Base-by-base conservation (phyloP, 108 stramenopile genomes). In the Fragilaria radians region DNA sequence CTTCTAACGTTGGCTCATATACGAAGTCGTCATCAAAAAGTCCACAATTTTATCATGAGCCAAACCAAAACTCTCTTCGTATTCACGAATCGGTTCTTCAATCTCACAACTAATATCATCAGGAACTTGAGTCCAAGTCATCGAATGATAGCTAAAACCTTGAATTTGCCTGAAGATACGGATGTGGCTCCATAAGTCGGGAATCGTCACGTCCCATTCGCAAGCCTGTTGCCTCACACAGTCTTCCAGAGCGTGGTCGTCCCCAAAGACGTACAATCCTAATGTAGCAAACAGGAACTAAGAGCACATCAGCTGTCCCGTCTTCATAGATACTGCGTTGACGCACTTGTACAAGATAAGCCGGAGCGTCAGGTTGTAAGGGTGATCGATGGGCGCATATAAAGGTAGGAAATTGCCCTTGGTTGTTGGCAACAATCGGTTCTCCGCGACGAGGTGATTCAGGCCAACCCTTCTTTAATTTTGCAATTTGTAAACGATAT, bases 291-390 rank as follows among this genome's bases (percentile, higher is more conserved):
- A 75, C 49, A 1, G 81, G 81, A 48, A 73, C 36, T 11, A 85
- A 45, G 22, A 65, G 47, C 2, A 88, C 83, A 65, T 88, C 87
- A 30, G 87, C 87, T 24, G 70, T 62, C 5, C 79, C 87, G 62
- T 80, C 55, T 7, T 74, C 58, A 25, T 65, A 52, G 9, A 76
- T 66, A 17, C 48, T 26, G 45, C 81, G 82, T 28, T 57, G 55
- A 11, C 54, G 48, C 1, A 88, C 71, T 42, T 81, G 72, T 5
- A 85, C 87, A 9, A 88, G 59, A 46, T 68, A 70, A 22, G 87
- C 83, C 27, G 71, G 74, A 27, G 60, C 65, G 27, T 70, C 71
- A 9, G 53, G 61, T 28, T 45, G 52, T 26, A 62, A 65, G 17
- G 50, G 74, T 11, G 53, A 48, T 28, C 52, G 66, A 59, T 68